Base-by-base conservation (phyloP, 2,329 filamentous ascomycete species). In the Fusarium clavum region DNA sequence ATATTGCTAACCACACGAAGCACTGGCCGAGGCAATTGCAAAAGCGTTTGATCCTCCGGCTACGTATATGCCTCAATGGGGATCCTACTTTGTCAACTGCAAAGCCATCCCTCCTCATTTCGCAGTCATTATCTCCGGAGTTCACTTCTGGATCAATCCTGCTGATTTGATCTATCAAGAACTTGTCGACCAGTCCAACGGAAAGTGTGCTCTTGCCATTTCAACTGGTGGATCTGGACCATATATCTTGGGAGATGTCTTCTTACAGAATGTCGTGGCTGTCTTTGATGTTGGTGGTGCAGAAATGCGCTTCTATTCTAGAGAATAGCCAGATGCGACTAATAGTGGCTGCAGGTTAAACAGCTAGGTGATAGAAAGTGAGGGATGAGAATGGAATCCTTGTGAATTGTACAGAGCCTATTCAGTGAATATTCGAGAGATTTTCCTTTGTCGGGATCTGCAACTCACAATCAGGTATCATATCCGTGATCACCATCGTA, bases 201-300 rank as follows among this genome's bases (percentile, higher is more conserved):
- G 82, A 0, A 79, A 84, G 52, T 87, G 85, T 72, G 82, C 84
- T 65, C 80, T 84, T 32, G 81, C 81, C 8, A 80, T 87, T 57
- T 77, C 83, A 14, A 83, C 76, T 48, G 84, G 84, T 2, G 81
- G 81, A 0, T 67, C 77, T 1, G 82, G 84, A 10, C 84, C 84
- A 9, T 86, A 83, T 61, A 83, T 87, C 25, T 73, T 87, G 32
- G 85, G 86, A 0, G 81, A 83, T 34, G 80, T 81, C 9, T 88
- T 86, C 60, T 73, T 88, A 63, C 82, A 86, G 73, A 87, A 84
- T 57, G 83, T 84, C 4, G 74, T 87, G 53, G 81, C 82, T 1
- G 83, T 86, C 1, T 85, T 84, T 70, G 83, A 85, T 61, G 76
- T 84, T 18, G 83, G 83, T 1, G 81, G 76, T 8, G 82, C 78